Evolutionary conservation across 805 yeast genomes (phyloP).

Genomic region (Candida boleticola): DNA sequence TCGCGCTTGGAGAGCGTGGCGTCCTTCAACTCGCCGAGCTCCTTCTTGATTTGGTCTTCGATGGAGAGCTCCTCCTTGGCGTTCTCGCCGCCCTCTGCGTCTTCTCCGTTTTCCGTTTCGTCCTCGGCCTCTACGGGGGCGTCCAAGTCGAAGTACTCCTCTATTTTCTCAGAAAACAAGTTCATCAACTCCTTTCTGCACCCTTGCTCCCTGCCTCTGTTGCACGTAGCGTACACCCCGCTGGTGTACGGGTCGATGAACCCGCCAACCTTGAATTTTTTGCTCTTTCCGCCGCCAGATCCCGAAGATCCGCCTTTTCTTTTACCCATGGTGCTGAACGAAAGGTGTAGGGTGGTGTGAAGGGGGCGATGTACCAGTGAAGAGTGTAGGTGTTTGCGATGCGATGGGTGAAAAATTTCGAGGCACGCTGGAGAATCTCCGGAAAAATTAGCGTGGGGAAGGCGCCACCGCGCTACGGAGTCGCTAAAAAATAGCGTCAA

Average conservation of each 20-base stretch:
- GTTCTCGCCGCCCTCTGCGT: slow-evolving; percentile 12
- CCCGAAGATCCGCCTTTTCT: slow-evolving; percentile 18
- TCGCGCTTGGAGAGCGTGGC: slow-evolving; percentile 40
- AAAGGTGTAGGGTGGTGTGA: too few species aligned
- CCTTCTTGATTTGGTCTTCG: slow-evolving; percentile 74
- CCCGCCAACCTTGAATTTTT: slow-evolving; percentile 48
- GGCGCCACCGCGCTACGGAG: too few species aligned
- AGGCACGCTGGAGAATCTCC: too few species aligned
- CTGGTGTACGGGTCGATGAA: slow-evolving; percentile 78
- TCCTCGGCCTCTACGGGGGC: slow-evolving; percentile 19
- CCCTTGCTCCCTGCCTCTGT: slow-evolving; percentile 71
- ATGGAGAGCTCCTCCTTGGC: slow-evolving; percentile 53
- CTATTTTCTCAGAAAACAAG: slow-evolving; percentile 46
- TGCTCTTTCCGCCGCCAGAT: slow-evolving; percentile 17
- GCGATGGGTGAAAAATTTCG: too few species aligned
- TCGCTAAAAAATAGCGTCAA: too few species aligned
- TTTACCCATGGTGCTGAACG: slow-evolving; percentile 24
- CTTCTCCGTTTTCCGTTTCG: slow-evolving; percentile 29
- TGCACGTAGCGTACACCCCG: slow-evolving; percentile 89
- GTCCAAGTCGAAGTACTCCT: slow-evolving; percentile 28
- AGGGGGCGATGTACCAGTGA: too few species aligned
- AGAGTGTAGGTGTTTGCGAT: too few species aligned
- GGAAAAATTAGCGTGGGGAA: too few species aligned
- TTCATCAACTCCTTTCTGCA: slow-evolving; percentile 72
- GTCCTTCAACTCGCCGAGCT: slow-evolving; percentile 60